Conservation (phyloP, 2,329 filamentous ascomycete species). For the Exophiala viscosa region DNA sequence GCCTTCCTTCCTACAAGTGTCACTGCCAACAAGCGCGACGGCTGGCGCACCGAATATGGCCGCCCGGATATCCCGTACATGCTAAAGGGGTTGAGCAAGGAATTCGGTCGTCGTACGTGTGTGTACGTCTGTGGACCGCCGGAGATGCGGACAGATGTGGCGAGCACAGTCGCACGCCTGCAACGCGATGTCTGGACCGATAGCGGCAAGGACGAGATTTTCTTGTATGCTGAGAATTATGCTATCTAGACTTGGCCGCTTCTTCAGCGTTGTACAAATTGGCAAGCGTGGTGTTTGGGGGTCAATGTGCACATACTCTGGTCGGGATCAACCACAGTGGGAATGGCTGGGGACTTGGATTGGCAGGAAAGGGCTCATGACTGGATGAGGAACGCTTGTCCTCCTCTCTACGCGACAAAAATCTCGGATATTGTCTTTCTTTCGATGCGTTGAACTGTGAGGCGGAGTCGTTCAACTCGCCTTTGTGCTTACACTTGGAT, state of each 20-base stretch:
- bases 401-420: neutral
- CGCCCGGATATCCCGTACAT: conserved; percentile 84
- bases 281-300: neutral
- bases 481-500: too few relatives aligned
- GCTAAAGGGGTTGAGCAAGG: conserved; percentile 74
- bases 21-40: conserved; percentile 49
- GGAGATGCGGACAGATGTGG: conserved; percentile 80
- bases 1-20: conserved; percentile 62
- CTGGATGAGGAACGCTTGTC: neutral
- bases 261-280: neutral
- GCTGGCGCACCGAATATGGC: conserved; percentile 90
- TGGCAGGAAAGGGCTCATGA: neutral
- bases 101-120: conserved; percentile 77
- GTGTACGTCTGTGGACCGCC: conserved; percentile 92
- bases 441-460: too few relatives aligned
- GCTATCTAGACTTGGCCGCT: conserved; percentile 57
- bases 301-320: neutral
- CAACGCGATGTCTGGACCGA: conserved; percentile 81
- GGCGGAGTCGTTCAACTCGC: too few relatives aligned
- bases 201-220: conserved; percentile 79
- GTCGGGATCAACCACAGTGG: neutral
- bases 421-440: too few relatives aligned
- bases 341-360: too few relatives aligned
- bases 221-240: conserved; percentile 93
- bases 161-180: conserved; percentile 75